A percentile compares a stretch with the other conserved stretches of the same genome.
Evolutionary conservation across 2,329 filamentous ascomycete species (phyloP).

Genomic region (Aspergillus aculeatinus): DNA sequence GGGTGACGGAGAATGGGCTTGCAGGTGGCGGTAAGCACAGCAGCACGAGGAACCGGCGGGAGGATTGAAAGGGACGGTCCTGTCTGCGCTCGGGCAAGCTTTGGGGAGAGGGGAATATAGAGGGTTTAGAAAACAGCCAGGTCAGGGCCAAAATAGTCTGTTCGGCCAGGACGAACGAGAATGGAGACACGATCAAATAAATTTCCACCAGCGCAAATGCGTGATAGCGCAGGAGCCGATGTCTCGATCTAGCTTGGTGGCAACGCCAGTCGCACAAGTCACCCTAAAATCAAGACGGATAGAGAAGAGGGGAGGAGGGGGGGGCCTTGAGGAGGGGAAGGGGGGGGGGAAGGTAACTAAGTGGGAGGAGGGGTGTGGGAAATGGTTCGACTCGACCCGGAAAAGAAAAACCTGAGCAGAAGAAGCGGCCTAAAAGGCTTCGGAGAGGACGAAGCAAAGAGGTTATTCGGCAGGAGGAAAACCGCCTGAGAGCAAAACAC

Average conservation of each 20-base stretch:
- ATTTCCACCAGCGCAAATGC: slow-evolving; percentile 23
- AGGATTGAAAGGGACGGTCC: slow-evolving; percentile 23
- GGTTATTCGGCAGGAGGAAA: slow-evolving; percentile 29
- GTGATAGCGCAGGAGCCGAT: slow-evolving; percentile 26
- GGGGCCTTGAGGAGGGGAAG: too few species aligned
- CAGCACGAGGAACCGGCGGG: slow-evolving; percentile 37
- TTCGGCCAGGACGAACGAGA: slow-evolving; percentile 15
- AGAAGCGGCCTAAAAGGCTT: slow-evolving; percentile 34
- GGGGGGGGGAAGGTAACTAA: background rate
- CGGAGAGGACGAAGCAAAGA: slow-evolving; percentile 17
- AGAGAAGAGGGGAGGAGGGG: background rate
- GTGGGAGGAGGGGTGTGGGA: slow-evolving; percentile 10
- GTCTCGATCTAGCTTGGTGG: slow-evolving; percentile 25
- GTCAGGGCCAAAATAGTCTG: slow-evolving; percentile 13
- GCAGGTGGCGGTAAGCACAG: slow-evolving; percentile 37
- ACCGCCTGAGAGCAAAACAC: slow-evolving; percentile 21
- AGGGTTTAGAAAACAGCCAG: slow-evolving; percentile 25
- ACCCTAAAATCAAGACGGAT: slow-evolving; percentile 28
- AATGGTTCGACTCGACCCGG: slow-evolving; percentile 28
- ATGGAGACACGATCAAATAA: slow-evolving; percentile 21
- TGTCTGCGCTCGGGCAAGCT: slow-evolving; percentile 22
- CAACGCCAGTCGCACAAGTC: slow-evolving; percentile 23
- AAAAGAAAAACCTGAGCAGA: slow-evolving; percentile 29
- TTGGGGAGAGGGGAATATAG: slow-evolving; percentile 16
- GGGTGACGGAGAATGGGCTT: slow-evolving; percentile 36